A percentile compares a stretch with the other conserved stretches of the same genome.
These are phyloP conservation scores for Ophiosphaerella narmari DNA, from an alignment of 2,329 filamentous ascomycete species.

Conservation along the genomic window DNA sequence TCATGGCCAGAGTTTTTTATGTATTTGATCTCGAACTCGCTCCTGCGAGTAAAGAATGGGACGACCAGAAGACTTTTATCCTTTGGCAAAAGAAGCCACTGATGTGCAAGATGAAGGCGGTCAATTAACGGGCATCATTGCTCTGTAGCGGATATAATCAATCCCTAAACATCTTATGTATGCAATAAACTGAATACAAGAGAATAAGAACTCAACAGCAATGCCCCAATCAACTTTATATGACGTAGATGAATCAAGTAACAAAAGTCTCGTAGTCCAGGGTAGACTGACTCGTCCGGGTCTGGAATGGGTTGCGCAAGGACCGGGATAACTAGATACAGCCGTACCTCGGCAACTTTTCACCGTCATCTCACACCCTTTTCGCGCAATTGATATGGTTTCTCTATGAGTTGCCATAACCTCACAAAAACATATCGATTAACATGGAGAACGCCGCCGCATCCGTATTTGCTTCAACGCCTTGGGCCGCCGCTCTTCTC, in stretches of 20 bases:
- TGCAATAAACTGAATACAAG: background rate
- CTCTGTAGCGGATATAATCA: background rate
- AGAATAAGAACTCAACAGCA: background rate
- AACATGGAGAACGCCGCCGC: no score
- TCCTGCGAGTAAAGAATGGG: slow-evolving; percentile 37
- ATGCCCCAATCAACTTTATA: no score
- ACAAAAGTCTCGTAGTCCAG: no score
- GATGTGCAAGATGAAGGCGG: slow-evolving; percentile 36
- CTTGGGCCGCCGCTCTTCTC: slow-evolving; percentile 57
- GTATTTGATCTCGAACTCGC: slow-evolving; percentile 47
- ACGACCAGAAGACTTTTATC: slow-evolving; percentile 38
- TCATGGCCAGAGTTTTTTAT: slow-evolving; percentile 45
- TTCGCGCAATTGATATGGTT: no score
- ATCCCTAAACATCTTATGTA: no score
- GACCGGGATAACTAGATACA: no score
- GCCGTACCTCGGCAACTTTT: no score
- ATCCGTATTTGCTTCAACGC: slow-evolving; percentile 31
- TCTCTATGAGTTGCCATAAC: background rate
- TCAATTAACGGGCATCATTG: background rate
- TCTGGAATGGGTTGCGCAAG: no score
- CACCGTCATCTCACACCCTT: no score
- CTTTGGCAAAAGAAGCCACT: slow-evolving; percentile 47
- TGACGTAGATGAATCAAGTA: no score
- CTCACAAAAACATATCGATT: no score
- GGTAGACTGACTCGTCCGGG: no score